phyloP scores from a whole-genome alignment of 139 green algal genomes.

The Gonium pectorale region DNA sequence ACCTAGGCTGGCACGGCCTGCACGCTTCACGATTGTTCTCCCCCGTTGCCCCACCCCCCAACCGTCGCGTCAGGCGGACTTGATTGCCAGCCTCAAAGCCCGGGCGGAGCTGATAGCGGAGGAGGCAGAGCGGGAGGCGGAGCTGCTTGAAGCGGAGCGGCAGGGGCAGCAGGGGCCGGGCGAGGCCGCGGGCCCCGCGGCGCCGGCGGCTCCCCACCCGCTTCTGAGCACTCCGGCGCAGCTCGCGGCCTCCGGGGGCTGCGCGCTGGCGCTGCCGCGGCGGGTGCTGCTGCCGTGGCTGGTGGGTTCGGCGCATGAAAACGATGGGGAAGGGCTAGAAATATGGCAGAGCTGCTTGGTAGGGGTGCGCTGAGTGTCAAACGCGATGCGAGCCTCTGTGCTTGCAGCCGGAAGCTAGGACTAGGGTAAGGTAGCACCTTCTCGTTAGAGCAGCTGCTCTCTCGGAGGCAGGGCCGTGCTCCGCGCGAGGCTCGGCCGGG shows the following conservation, averaged over 20 bases:
- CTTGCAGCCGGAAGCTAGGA: no score
- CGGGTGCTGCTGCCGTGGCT: slow-evolving; percentile 58
- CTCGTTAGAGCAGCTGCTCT: no score
- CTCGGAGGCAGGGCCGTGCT: no score
- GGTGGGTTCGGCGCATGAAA: no score
- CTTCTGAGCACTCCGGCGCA: slow-evolving; percentile 21
- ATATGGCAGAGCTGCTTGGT: no score
- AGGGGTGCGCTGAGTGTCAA: no score
- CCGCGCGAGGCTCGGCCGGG: no score
- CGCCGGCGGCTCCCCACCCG: slow-evolving; percentile 31
- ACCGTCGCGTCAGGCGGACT: slow-evolving; percentile 26
- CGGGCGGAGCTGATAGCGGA: slow-evolving; percentile 55
- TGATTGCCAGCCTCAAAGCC: slow-evolving; percentile 41
- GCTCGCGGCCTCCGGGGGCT: neutral
- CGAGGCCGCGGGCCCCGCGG: neutral
- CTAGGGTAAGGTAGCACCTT: no score
- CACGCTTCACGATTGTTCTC: no score
- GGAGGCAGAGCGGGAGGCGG: slow-evolving; percentile 35
- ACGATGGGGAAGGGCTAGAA: no score
- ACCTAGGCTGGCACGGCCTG: no score
- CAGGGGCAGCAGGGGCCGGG: neutral
- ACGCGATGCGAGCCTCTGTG: no score
- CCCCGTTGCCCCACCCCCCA: neutral
- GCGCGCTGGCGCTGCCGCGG: slow-evolving; percentile 37
- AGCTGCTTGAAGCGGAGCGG: neutral